A percentile compares a stretch with the other conserved stretches of the same genome.
Evolutionary conservation across 352 stramenopile genomes (phyloP).

Genomic region (Globisporangium spiculum): DNA sequence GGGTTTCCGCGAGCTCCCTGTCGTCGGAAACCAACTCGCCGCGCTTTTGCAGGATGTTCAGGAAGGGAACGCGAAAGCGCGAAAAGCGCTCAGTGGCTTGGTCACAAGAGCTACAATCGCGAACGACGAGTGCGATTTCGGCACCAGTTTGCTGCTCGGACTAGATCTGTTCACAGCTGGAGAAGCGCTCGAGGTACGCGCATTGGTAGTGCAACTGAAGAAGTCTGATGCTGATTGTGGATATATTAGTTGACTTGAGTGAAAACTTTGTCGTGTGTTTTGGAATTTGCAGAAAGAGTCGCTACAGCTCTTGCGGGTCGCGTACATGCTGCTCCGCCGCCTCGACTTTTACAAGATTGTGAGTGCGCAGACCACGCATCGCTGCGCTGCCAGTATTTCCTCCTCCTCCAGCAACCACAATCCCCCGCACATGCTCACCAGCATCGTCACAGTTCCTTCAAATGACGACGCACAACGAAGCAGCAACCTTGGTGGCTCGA

Average conservation of each 20-base stretch:
- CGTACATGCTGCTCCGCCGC: conserved; percentile 24
- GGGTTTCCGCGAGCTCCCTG: conserved; percentile 53
- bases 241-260: neutral
- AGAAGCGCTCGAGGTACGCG: conserved; percentile 29
- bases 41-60: conserved; percentile 29
- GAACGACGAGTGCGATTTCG: conserved; percentile 72
- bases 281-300: conserved; percentile 19
- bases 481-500: neutral
- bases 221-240: neutral
- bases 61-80: conserved; percentile 18
- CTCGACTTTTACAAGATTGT: conserved; percentile 17
- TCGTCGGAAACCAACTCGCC: conserved; percentile 29
- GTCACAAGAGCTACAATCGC: conserved; percentile 65
- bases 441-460: neutral
- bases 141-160: conserved; percentile 55
- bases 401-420: conserved; percentile 1
- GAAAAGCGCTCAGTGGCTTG: conserved; percentile 44
- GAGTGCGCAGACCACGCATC: conserved; percentile 2
- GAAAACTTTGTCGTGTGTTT: neutral
- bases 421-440: neutral
- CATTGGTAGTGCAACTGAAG: neutral
- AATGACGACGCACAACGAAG: neutral
- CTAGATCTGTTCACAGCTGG: conserved; percentile 56
- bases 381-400: neutral
- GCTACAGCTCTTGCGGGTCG: conserved; percentile 18